phyloP scores from a whole-genome alignment of 441 rosid species.

The Capsella rubella region DNA sequence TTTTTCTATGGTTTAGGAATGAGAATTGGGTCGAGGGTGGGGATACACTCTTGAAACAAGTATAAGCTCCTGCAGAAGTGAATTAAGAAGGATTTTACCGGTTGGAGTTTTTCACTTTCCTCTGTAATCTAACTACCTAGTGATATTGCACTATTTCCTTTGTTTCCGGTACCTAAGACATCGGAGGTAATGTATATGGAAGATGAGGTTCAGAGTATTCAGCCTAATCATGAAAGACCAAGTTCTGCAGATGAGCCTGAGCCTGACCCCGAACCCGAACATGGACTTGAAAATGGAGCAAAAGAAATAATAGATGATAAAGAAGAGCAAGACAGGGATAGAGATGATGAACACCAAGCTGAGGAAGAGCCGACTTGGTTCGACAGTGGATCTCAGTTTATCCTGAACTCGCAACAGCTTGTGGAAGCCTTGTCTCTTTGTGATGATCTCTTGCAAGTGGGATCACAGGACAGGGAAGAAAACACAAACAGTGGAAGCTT shows the following conservation, averaged over 20 bases:
- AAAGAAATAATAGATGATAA: constrained; percentile 43
- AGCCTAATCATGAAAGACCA: constrained; percentile 31
- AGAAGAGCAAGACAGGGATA: constrained; percentile 43
- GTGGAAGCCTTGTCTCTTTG: constrained; percentile 90
- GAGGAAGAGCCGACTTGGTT: constrained; percentile 82
- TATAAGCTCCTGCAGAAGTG: constrained; percentile 7
- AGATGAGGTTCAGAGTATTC: constrained; percentile 38
- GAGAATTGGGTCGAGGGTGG: constrained; percentile 10
- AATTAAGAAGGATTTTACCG: background rate
- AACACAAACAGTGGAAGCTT: constrained; percentile 50
- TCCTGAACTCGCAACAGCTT: constrained; percentile 87
- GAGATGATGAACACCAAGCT: constrained; percentile 43
- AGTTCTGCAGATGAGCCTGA: constrained; percentile 43
- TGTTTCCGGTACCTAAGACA: constrained; percentile 31
- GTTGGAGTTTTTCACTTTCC: constrained; percentile 1
- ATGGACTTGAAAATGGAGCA: constrained; percentile 41
- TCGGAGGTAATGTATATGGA: constrained; percentile 28
- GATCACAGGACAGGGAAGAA: constrained; percentile 71
- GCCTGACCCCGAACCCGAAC: constrained; percentile 27
- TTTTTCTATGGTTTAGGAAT: background rate
- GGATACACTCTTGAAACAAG: background rate
- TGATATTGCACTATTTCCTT: background rate
- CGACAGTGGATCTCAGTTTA: constrained; percentile 75
- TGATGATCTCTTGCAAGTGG: constrained; percentile 79
- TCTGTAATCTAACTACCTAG: background rate